phyloP scores from a whole-genome alignment of 2,329 filamentous ascomycete species.

The Fusarium sp. region DNA sequence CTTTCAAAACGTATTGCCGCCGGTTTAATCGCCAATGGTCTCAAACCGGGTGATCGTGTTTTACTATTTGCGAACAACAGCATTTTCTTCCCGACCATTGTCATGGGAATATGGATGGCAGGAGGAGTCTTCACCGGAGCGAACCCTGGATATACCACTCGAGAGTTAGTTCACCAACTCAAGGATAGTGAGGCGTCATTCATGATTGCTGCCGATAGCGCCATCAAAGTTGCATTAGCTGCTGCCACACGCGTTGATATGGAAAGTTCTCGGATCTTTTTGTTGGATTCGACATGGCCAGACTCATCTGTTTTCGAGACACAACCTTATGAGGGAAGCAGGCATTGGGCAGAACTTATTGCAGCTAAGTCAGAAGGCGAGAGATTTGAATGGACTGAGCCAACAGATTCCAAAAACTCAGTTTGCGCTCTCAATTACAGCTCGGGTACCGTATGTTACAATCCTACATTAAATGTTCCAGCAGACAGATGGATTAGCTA shows the following conservation, averaged over 20 bases:
- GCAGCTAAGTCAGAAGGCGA: slow-evolving; percentile 66
- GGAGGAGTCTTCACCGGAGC: slow-evolving; percentile 84
- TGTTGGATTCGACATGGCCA: slow-evolving; percentile 72
- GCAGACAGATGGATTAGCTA: slow-evolving; percentile 1
- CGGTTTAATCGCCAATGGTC: slow-evolving; percentile 75
- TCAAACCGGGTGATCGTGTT: slow-evolving; percentile 78
- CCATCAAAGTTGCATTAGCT: slow-evolving; percentile 74
- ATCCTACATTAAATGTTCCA: neutral
- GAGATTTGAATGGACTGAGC: slow-evolving; percentile 75
- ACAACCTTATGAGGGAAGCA: slow-evolving; percentile 28
- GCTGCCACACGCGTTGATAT: slow-evolving; percentile 74
- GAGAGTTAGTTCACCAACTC: slow-evolving; percentile 83
- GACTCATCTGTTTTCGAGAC: slow-evolving; percentile 55
- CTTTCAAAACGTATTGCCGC: slow-evolving; percentile 81
- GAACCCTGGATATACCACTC: slow-evolving; percentile 76
- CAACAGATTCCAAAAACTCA: slow-evolving; percentile 64
- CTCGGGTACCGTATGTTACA: slow-evolving; percentile 69
- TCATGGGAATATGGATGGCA: slow-evolving; percentile 83
- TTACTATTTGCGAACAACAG: slow-evolving; percentile 82
- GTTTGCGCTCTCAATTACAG: slow-evolving; percentile 84
- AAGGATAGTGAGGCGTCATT: slow-evolving; percentile 78
- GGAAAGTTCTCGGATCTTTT: slow-evolving; percentile 69
- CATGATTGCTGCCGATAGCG: slow-evolving; percentile 74
- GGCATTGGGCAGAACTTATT: slow-evolving; percentile 77
- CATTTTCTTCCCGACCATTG: slow-evolving; percentile 78